phyloP scores from a whole-genome alignment of 371 early-diverging fungal species.

The Rhizopus delemar region DNA sequence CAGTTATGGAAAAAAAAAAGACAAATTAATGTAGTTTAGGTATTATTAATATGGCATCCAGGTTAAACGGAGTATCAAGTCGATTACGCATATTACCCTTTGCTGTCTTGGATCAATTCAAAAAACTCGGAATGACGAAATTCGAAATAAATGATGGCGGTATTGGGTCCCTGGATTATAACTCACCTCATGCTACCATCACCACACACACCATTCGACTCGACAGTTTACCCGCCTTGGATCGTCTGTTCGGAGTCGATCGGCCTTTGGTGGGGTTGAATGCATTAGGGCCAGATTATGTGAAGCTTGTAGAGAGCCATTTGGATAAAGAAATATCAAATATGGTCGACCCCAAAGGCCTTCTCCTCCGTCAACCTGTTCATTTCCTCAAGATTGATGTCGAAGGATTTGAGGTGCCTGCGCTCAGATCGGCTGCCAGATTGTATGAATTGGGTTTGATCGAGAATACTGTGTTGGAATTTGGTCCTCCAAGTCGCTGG shows the following conservation, averaged over 20 bases:
- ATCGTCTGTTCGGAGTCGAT: conserved; percentile 26
- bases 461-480: conserved; percentile 46
- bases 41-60: conserved; percentile 43
- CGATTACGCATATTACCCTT: conserved; percentile 49
- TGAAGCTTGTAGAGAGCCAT: conserved; percentile 16
- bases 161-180: conserved; percentile 41
- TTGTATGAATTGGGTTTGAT: conserved; percentile 43
- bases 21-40: conserved; percentile 21
- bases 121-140: conserved; percentile 43
- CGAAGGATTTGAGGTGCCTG: conserved; percentile 50
- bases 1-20: conserved; percentile 2
- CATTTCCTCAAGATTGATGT: conserved; percentile 55
- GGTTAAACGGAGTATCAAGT: conserved; percentile 38
- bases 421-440: conserved; percentile 38
- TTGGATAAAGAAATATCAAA: not conserved
- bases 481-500: conserved; percentile 51
- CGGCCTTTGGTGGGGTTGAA: conserved; percentile 25
- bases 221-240: conserved; percentile 38
- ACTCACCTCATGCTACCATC: conserved; percentile 24
- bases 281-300: conserved; percentile 36
- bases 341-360: conserved; percentile 12
- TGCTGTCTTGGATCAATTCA: conserved; percentile 46
- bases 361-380: conserved; percentile 42
- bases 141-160: conserved; percentile 46
- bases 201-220: conserved; percentile 50